phyloP scores from a whole-genome alignment of 345 rosid species.

The Psidium friedrichsthalianum region DNA sequence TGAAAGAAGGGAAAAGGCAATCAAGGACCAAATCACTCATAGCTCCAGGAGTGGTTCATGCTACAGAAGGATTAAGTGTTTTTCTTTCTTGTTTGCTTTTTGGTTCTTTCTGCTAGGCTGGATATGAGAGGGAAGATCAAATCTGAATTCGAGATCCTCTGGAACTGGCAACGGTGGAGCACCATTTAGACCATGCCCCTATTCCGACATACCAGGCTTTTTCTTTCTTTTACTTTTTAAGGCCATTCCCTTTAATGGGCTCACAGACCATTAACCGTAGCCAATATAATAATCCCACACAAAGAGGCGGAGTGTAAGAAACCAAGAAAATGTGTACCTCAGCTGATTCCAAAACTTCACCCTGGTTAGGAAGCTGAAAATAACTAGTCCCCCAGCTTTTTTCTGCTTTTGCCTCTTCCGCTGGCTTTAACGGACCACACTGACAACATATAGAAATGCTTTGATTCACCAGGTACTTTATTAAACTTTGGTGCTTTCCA shows the following conservation, averaged over 20 bases:
- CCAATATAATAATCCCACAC: neutral
- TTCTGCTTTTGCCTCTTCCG: slow-evolving; percentile 86
- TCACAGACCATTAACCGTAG: neutral
- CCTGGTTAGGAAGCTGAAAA: slow-evolving; percentile 64
- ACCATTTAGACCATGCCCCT: neutral
- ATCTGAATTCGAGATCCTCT: neutral
- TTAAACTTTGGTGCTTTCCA: slow-evolving; percentile 94
- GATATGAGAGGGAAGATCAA: neutral
- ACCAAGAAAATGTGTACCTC: slow-evolving; percentile 38
- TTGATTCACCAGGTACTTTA: slow-evolving; percentile 40
- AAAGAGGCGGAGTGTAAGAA: neutral
- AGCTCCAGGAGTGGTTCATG: neutral
- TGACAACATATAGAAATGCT: slow-evolving; percentile 46
- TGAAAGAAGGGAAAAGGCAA: neutral
- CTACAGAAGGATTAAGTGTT: neutral
- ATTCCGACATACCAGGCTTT: neutral
- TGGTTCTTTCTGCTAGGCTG: neutral
- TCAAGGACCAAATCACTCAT: neutral
- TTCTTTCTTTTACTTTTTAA: neutral
- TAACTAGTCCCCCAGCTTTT: slow-evolving; percentile 78
- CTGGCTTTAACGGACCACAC: slow-evolving; percentile 77
- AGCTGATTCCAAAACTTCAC: slow-evolving; percentile 42
- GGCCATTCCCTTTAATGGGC: neutral
- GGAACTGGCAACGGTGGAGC: neutral
- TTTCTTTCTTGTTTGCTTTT: neutral